Evolutionary conservation across 139 green algal species (phyloP), one percentile per base, ranked within the genome.

Genomic region (Trebouxia sp.): DNA sequence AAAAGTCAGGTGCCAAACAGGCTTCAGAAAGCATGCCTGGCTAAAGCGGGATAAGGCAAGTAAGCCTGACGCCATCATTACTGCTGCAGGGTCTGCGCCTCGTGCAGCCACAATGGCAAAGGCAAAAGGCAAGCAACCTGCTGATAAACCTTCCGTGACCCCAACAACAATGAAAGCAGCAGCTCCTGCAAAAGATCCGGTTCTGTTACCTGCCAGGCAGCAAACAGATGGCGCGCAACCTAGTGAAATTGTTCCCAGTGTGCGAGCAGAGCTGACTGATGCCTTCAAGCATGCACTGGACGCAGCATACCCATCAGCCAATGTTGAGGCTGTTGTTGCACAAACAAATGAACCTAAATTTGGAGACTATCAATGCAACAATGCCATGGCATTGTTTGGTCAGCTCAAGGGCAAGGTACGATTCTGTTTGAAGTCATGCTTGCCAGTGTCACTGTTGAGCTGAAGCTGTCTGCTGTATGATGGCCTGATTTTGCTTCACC

Each of bases 351-450:
- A 98, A 51, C 82, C 93, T 39, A 92, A 95, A 84, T 94, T 95
- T 81, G 96, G 94, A 1, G 95, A 99, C 86, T 99, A 98, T 53
- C 96, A 99, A 82, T 97, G 96, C 90, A 98, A 98, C 86, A 98
- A 98, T 80, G 96, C 96, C 1, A 99, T 99, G 96, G 79, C 83
- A 9, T 81, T 99, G 69, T 98, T 97, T 79, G 92, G 88, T 37
- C 92, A 91, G 83, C 51, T 97, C 9, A 98, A 98, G 84, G 94
- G 93, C 56, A 90, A 92, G 84, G 88, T 85, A 69, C 41, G 85
- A 10, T 32, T 22, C 30, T n/a, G n/a, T n/a, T n/a, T n/a, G n/a
- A n/a, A n/a, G n/a, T n/a, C n/a, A n/a, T n/a, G n/a, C n/a, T n/a
- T n/a, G n/a, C n/a, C n/a, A n/a, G n/a, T n/a, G n/a, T n/a, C n/a